phyloP scores from a whole-genome alignment of 345 rosid species.

The Aquilaria sinensis region DNA sequence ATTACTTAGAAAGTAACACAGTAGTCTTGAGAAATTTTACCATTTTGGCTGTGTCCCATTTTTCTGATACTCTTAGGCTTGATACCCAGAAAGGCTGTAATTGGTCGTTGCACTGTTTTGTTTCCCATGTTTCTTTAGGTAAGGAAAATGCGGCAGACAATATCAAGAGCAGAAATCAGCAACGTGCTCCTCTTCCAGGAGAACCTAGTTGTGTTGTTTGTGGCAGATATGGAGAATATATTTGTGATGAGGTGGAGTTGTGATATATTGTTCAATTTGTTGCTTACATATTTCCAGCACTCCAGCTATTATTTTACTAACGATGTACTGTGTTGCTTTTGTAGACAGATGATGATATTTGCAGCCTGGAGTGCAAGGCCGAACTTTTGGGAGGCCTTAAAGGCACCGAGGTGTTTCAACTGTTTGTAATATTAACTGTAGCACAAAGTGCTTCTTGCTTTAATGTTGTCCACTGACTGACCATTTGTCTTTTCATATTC shows the following conservation, averaged over 20 bases:
- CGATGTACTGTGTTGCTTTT: constrained; percentile 12
- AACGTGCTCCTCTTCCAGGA: constrained; percentile 49
- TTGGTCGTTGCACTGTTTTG: constrained; percentile 3
- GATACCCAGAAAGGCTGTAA: not conserved
- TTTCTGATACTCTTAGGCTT: no score
- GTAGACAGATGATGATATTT: constrained; percentile 72
- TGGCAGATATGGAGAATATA: constrained; percentile 72
- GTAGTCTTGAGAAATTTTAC: no score
- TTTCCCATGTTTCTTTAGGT: constrained; percentile 15
- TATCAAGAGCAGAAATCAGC: constrained; percentile 39
- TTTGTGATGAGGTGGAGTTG: constrained; percentile 51
- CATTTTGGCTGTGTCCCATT: no score
- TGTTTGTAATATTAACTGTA: not conserved
- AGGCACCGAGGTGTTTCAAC: constrained; percentile 30
- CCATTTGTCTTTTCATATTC: constrained; percentile 8
- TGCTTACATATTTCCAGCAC: constrained; percentile 1
- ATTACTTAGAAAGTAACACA: no score
- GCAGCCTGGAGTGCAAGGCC: constrained; percentile 69
- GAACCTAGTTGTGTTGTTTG: constrained; percentile 66
- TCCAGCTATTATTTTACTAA: not conserved
- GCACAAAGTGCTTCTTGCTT: constrained; percentile 2
- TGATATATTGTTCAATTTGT: not conserved
- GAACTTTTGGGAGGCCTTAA: constrained; percentile 42
- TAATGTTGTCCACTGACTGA: constrained; percentile 2
- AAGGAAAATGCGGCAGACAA: constrained; percentile 20